Conservation (phyloP, 2,329 filamentous ascomycete genomes). For the Didymosphaeria variabile region DNA sequence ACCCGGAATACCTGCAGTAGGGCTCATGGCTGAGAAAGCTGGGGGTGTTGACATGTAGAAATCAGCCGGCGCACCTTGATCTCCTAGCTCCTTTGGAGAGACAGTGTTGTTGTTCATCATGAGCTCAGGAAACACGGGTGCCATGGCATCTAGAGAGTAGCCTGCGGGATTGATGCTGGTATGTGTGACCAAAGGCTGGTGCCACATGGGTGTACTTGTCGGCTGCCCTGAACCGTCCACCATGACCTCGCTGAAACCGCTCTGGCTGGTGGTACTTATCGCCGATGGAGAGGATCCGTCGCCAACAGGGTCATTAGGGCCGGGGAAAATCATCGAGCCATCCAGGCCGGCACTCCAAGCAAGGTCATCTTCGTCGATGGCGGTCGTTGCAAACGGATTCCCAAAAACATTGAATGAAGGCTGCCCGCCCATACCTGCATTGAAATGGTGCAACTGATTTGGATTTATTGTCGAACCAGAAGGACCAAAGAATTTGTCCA, state of each 20-base stretch:
- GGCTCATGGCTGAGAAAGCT: slow-evolving; percentile 77
- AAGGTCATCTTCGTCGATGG: slow-evolving; percentile 77
- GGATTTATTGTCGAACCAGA: slow-evolving; percentile 68
- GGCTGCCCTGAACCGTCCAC: slow-evolving; percentile 71
- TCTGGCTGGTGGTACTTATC: slow-evolving; percentile 93
- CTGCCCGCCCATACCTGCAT: slow-evolving; percentile 71
- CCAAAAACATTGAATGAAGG: slow-evolving; percentile 56
- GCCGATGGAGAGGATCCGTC: slow-evolving; percentile 95
- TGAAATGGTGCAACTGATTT: slow-evolving; percentile 84
- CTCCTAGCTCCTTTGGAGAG: slow-evolving; percentile 77
- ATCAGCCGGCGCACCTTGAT: slow-evolving; percentile 74
- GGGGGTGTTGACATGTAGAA: slow-evolving; percentile 82
- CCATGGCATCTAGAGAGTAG: slow-evolving; percentile 78
- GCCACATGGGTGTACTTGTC: slow-evolving; percentile 50
- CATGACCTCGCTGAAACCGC: slow-evolving; percentile 90
- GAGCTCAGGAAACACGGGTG: slow-evolving; percentile 77
- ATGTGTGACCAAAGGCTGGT: slow-evolving; percentile 67
- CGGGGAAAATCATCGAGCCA: slow-evolving; percentile 63
- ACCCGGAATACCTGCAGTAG: slow-evolving; percentile 71
- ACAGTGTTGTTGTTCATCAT: slow-evolving; percentile 66
- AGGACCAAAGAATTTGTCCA: slow-evolving; percentile 75
- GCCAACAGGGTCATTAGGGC: slow-evolving; percentile 78
- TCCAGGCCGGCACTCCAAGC: slow-evolving; percentile 89
- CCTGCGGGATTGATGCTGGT: slow-evolving; percentile 71
- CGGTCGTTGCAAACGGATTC: slow-evolving; percentile 66